A percentile compares a stretch with the other conserved stretches of the same genome.
These are phyloP conservation scores for Colletotrichum costaricense DNA, from an alignment of 2,329 filamentous ascomycete genomes.

Conservation along the genomic window DNA sequence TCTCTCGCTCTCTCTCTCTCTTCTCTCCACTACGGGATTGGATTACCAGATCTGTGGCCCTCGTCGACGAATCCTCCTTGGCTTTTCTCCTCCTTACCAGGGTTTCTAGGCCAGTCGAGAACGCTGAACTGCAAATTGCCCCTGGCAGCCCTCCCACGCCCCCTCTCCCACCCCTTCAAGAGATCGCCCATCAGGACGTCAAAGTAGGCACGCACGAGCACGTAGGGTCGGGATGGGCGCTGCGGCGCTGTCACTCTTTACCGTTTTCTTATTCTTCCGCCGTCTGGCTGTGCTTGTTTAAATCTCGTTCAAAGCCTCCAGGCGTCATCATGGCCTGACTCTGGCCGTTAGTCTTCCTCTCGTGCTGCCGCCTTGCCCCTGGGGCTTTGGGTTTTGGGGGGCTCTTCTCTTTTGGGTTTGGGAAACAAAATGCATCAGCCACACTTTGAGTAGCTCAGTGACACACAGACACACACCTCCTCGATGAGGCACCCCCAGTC, in stretches of 20 bases:
- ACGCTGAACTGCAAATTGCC: not conserved
- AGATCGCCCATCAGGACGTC: slow-evolving; percentile 16
- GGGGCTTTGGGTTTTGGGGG: not conserved
- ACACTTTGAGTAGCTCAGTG: slow-evolving; percentile 7
- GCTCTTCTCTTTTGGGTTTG: not conserved
- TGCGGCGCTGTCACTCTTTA: slow-evolving; percentile 18
- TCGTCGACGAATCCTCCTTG: slow-evolving; percentile 5
- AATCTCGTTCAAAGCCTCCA: slow-evolving; percentile 24
- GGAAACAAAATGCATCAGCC: slow-evolving; percentile 6
- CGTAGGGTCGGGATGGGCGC: not conserved
- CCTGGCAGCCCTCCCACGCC: not conserved
- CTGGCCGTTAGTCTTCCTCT: slow-evolving; percentile 6
- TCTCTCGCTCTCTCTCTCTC: not conserved
- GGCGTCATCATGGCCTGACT: slow-evolving; percentile 36
- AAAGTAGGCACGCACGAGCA: not conserved
- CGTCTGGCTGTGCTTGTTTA: not conserved
- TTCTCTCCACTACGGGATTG: not conserved
- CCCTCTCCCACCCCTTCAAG: not conserved
- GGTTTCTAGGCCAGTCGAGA: slow-evolving; percentile 2
- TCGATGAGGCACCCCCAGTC: not conserved
- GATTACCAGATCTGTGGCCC: slow-evolving; percentile 10
- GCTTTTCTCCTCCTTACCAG: not conserved
- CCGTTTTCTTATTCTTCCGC: slow-evolving; percentile 16
- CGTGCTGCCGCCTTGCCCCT: not conserved
- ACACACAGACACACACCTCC: not conserved